Percentiles rank a stretch among this genome's conserved stretches.
Conservation (phyloP, 352 stramenopile species). For the Phytophthora sansomeana region DNA sequence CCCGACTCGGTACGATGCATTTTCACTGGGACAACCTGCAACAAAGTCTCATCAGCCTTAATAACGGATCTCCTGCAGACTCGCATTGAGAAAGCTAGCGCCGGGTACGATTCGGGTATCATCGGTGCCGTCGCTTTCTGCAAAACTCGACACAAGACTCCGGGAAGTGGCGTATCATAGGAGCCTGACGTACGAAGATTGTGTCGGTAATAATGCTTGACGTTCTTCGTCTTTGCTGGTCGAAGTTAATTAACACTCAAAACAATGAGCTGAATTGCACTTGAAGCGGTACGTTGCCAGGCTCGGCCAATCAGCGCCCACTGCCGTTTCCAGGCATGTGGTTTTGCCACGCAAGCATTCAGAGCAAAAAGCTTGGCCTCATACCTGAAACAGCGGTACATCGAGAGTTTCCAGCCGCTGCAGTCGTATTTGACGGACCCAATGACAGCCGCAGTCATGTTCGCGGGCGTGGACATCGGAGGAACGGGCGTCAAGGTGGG, state of each 20-base stretch:
- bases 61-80: slow-evolving; percentile 31
- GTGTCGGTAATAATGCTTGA: too few species aligned
- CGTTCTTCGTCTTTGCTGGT: too few species aligned
- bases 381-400: slow-evolving; percentile 18
- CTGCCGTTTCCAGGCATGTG: neutral
- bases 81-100: slow-evolving; percentile 64
- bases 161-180: neutral
- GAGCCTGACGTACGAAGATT: too few species aligned
- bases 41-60: too few species aligned
- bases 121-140: slow-evolving; percentile 55
- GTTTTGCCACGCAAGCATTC: slow-evolving; percentile 13
- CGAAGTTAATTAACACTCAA: too few species aligned
- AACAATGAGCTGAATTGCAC: neutral
- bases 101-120: slow-evolving; percentile 73
- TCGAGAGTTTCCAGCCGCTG: neutral
- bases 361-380: slow-evolving; percentile 1
- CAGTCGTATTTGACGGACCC: neutral
- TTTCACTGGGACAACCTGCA: too few species aligned
- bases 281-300: neutral
- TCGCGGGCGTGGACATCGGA: slow-evolving; percentile 78
- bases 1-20: slow-evolving; percentile 62
- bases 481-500: slow-evolving; percentile 80
- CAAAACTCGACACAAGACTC: neutral
- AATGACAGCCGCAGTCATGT: slow-evolving; percentile 40
- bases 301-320: slow-evolving; percentile 22